Conservation (phyloP, 106 monocot species). For the Platanthera zijinensis region DNA sequence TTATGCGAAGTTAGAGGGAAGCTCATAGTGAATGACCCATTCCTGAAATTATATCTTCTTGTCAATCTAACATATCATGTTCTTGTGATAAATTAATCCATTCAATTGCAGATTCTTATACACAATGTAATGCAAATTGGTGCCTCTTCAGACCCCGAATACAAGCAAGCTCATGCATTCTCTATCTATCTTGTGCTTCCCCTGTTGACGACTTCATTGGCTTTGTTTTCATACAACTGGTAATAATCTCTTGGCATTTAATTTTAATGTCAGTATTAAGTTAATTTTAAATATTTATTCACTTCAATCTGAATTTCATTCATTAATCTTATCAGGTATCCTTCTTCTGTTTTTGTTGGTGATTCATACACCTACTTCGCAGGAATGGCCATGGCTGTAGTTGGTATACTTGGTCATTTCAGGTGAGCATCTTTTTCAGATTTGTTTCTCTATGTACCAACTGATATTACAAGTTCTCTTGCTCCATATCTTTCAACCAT, state of each 20-base stretch:
- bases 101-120: constrained; percentile 66
- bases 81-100: not conserved
- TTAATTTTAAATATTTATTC: not conserved
- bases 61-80: constrained; percentile 12
- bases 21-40: too few relatives aligned
- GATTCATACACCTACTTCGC: constrained; percentile 97
- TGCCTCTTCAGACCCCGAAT: constrained; percentile 59
- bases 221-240: constrained; percentile 93
- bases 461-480: not conserved
- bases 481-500: not conserved
- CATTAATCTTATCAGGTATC: constrained; percentile 51
- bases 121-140: constrained; percentile 98
- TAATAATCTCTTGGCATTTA: constrained; percentile 18
- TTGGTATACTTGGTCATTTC: constrained; percentile 94
- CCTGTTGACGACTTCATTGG: constrained; percentile 73
- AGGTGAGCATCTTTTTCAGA: constrained; percentile 30
- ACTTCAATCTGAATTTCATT: not conserved
- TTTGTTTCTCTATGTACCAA: not conserved
- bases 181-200: constrained; percentile 73
- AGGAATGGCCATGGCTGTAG: constrained; percentile 93
- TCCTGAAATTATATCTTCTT: not conserved
- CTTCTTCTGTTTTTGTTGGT: constrained; percentile 97
- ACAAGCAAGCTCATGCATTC: constrained; percentile 90
- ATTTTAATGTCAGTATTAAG: not conserved
- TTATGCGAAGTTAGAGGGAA: too few relatives aligned